Evolutionary conservation across 371 early-diverging fungal genomes (phyloP), one percentile per base, ranked within the genome.

Genomic region (Syncephalastrum monosporum): DNA sequence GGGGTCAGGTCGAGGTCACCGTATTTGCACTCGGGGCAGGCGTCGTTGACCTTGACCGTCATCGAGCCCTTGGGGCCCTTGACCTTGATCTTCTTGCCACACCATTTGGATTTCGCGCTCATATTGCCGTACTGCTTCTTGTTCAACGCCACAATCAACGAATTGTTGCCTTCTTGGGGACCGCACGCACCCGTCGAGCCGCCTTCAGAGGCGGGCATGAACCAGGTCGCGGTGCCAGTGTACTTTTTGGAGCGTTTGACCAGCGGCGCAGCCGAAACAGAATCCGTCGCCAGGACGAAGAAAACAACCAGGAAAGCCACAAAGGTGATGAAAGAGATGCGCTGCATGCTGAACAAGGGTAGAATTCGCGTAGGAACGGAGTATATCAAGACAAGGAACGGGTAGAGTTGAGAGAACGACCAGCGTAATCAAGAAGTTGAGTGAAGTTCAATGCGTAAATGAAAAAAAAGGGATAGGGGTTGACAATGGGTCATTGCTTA

Each of bases 161-260:
- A 68, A 21, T 59, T 53, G 17, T 57, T 42, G 54, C 50, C 49
- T 48, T 60, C 68, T 21, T 61, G 21, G 38, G 68, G 68, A 50
- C 68, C 68, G 42, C 68, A 68, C 14, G 68, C 60, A 42, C 68
- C 68, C 24, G 47, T 52, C 16, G 51, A 27, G 51, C 68, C 68
- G 15, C 68, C 68, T 53, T 68, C 64, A 2, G 45, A 33, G 12
- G 47, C 67, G 13, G 51, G 51, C 25, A 33, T 19, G 44, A 68
- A 63, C 64, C 64, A 68, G 16, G 68, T 68, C 12, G 50, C 68
- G 16, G 42, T 57, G 16, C 68, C 68, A 21, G 42, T 15, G 46
- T 68, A 68, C 15, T 15, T 50, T 25, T 57, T 61, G 19, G 45
- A 46, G 15, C 63, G 53, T 27, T 58, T 58, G 5, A 49, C 47